Evolutionary conservation across 768 basidiomycete species (phyloP).

Genomic region (Suillus bovinus): DNA sequence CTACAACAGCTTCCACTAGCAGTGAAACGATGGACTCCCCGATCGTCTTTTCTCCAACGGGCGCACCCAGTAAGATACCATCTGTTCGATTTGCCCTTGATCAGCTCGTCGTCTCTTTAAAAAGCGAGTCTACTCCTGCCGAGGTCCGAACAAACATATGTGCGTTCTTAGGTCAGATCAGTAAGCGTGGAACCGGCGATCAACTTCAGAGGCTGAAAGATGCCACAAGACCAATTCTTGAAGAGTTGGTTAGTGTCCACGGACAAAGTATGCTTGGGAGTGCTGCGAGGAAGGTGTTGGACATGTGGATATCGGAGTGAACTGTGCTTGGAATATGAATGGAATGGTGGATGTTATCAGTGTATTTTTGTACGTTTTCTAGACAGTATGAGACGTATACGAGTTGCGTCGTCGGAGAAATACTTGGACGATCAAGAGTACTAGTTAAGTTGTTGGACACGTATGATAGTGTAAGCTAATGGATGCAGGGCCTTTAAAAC

Average conservation of each 20-base stretch:
- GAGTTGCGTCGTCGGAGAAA: neutral
- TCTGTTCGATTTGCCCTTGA: conserved; percentile 62
- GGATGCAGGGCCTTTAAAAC: too few species aligned
- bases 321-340: neutral
- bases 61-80: conserved; percentile 37
- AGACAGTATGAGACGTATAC: neutral
- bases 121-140: conserved; percentile 52
- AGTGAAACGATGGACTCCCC: conserved; percentile 48
- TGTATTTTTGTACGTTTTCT: conserved; percentile 1
- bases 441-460: too few species aligned
- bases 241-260: conserved; percentile 43
- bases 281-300: conserved; percentile 44
- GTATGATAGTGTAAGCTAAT: too few species aligned
- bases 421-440: too few species aligned
- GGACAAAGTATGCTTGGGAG: conserved; percentile 35
- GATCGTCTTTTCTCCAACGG: conserved; percentile 43
- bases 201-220: conserved; percentile 53
- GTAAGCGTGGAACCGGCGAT: conserved; percentile 50
- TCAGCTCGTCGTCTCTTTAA: conserved; percentile 63
- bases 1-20: conserved; percentile 40
- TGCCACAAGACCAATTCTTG: conserved; percentile 48
- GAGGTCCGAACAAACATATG: conserved; percentile 81
- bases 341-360: neutral
- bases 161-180: conserved; percentile 66
- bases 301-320: conserved; percentile 36